A percentile compares a stretch with the other conserved stretches of the same genome.
Evolutionary conservation across 495 filamentous ascomycete genomes (phyloP).

Genomic region (Parathielavia appendiculata): DNA sequence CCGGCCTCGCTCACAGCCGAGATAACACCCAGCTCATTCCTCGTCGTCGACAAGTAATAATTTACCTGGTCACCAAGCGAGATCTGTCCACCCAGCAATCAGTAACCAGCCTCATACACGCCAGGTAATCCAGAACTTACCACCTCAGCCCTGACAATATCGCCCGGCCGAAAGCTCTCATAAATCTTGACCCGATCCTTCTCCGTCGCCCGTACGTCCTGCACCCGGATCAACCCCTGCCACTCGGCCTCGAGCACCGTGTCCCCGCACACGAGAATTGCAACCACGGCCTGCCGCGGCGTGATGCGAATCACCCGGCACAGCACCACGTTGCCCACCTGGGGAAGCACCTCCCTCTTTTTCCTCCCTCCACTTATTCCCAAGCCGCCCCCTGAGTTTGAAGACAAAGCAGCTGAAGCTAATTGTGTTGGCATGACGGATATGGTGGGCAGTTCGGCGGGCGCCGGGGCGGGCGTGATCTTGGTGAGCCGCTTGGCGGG

Average conservation of each 20-base stretch:
- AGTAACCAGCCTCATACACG: background rate
- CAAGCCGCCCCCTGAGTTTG: background rate
- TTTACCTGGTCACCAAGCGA: constrained; percentile 88
- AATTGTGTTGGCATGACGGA: constrained; percentile 29
- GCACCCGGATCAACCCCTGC: constrained; percentile 61
- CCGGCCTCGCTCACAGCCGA: constrained; percentile 88
- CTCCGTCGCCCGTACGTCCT: constrained; percentile 92
- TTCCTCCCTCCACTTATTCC: constrained; percentile 24
- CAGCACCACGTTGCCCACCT: constrained; percentile 74
- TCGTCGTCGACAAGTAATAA: constrained; percentile 86
- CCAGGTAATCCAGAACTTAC: constrained; percentile 43
- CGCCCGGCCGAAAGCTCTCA: constrained; percentile 88
- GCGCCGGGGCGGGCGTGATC: constrained; percentile 36
- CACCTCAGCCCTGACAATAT: constrained; percentile 85
- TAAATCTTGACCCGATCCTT: constrained; percentile 88
- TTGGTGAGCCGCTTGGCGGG: constrained; percentile 55
- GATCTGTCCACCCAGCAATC: constrained; percentile 49
- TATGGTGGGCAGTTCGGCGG: constrained; percentile 36
- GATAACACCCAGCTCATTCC: constrained; percentile 87
- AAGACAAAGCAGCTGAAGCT: constrained; percentile 2
- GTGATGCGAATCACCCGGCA: constrained; percentile 79
- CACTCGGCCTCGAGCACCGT: constrained; percentile 55
- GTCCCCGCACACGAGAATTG: constrained; percentile 72
- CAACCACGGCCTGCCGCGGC: constrained; percentile 73
- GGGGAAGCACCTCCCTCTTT: constrained; percentile 69